A percentile compares a stretch with the other conserved stretches of the same genome.
These are phyloP conservation scores for Coemansia sp. DNA, from an alignment of 192 early-diverging fungal species.

Conservation along the genomic window DNA sequence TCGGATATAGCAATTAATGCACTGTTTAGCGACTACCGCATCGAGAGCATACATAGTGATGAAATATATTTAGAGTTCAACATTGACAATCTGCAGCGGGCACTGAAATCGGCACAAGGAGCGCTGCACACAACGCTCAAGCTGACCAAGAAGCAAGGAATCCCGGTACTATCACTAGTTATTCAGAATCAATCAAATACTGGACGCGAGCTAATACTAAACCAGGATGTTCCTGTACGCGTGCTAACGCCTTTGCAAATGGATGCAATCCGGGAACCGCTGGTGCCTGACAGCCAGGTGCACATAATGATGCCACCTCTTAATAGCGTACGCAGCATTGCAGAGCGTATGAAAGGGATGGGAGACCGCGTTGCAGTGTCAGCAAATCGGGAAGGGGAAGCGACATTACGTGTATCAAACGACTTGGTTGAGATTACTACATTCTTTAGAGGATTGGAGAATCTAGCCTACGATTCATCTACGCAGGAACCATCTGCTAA, in stretches of 20 bases:
- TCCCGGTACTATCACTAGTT: slow-evolving; percentile 29
- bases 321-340: slow-evolving; percentile 61
- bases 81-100: slow-evolving; percentile 65
- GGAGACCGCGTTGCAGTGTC: slow-evolving; percentile 63
- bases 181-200: slow-evolving; percentile 36
- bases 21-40: slow-evolving; percentile 68
- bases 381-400: slow-evolving; percentile 69
- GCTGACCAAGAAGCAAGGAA: slow-evolving; percentile 61
- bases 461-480: slow-evolving; percentile 57
- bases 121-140: slow-evolving; percentile 57
- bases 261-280: slow-evolving; percentile 59
- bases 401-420: slow-evolving; percentile 59
- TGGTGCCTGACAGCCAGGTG: slow-evolving; percentile 61
- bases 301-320: slow-evolving; percentile 78
- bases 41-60: slow-evolving; percentile 63
- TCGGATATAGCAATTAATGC: slow-evolving; percentile 54
- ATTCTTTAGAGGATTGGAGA: slow-evolving; percentile 59
- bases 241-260: slow-evolving; percentile 57
- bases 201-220: slow-evolving; percentile 33
- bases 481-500: slow-evolving; percentile 33
- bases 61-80: slow-evolving; percentile 72
- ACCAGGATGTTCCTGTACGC: slow-evolving; percentile 64
- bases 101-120: slow-evolving; percentile 60
- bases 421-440: slow-evolving; percentile 63
- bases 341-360: slow-evolving; percentile 65